These are phyloP conservation scores for Sorghum bicolor DNA, from an alignment of 176 grass and related monocot genomes.

Conservation along the genomic window DNA sequence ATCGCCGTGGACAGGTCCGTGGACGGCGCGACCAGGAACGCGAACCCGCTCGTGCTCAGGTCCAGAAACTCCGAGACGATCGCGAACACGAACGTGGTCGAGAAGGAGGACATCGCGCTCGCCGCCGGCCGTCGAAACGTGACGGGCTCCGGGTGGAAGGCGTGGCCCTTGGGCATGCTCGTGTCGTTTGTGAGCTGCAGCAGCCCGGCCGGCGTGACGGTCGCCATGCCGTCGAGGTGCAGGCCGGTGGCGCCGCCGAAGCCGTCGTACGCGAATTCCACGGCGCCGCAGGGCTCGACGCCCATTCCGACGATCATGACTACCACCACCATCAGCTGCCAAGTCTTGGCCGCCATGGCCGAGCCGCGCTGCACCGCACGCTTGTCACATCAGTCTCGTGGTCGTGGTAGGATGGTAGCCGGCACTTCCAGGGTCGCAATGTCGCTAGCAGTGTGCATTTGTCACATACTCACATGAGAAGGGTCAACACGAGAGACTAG, in stretches of 20 bases:
- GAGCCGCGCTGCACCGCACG: no score
- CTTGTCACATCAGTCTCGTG: not conserved
- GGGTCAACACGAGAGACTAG: no score
- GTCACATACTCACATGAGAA: not conserved
- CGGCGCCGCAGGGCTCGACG: not conserved
- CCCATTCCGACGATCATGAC: not conserved
- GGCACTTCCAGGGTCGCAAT: not conserved
- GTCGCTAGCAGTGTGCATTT: no score
- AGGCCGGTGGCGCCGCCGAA: constrained; percentile 16
- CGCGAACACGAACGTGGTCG: constrained; percentile 47
- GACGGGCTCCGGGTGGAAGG: constrained; percentile 28
- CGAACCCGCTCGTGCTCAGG: constrained; percentile 49
- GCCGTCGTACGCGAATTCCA: constrained; percentile 31
- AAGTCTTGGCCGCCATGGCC: not conserved
- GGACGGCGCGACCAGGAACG: constrained; percentile 22
- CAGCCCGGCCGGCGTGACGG: constrained; percentile 24
- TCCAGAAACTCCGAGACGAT: constrained; percentile 41
- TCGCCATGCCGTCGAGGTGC: constrained; percentile 30
- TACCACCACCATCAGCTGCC: not conserved
- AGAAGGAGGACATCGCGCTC: constrained; percentile 22
- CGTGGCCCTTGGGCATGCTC: constrained; percentile 37
- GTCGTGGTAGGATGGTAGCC: not conserved
- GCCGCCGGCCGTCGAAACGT: not conserved
- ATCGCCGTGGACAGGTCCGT: constrained; percentile 30
- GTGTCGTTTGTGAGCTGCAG: constrained; percentile 50